These are phyloP conservation scores for Cladosporium sp. DNA, from an alignment of 2,329 filamentous ascomycete species.

Conservation along the genomic window DNA sequence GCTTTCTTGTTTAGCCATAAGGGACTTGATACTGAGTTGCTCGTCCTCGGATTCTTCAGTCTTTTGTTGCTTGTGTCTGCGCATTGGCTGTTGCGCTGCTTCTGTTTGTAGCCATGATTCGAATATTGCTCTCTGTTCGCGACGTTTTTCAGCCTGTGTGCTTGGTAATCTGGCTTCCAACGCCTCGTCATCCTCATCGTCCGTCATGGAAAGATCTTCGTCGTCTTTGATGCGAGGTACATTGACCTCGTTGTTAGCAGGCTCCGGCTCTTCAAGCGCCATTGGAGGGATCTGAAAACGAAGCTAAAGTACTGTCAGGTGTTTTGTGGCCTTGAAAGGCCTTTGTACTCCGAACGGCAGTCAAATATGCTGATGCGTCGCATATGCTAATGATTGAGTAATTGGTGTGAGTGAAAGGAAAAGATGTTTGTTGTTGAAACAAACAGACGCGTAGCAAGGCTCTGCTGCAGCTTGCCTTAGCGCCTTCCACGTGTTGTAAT, in stretches of 20 bases:
- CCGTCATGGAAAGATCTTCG: background rate
- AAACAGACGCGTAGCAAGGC: background rate
- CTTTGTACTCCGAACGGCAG: too few species aligned
- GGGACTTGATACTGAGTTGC: slow-evolving; percentile 48
- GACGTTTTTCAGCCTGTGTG: slow-evolving; percentile 33
- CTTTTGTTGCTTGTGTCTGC: slow-evolving; percentile 22
- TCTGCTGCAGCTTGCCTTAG: background rate
- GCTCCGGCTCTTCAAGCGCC: background rate
- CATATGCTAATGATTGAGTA: too few species aligned
- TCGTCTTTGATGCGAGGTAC: background rate
- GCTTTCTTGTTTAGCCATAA: slow-evolving; percentile 51
- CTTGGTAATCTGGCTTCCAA: slow-evolving; percentile 18
- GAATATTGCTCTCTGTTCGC: slow-evolving; percentile 41
- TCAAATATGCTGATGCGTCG: too few species aligned
- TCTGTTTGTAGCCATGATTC: slow-evolving; percentile 39
- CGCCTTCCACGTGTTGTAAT: background rate
- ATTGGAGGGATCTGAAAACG: background rate
- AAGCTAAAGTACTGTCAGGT: too few species aligned
- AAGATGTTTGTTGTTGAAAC: slow-evolving; percentile 11
- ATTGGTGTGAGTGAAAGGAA: background rate
- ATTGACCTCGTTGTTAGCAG: background rate
- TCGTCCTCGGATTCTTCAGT: slow-evolving; percentile 36
- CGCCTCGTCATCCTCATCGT: slow-evolving; percentile 18
- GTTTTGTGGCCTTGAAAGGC: too few species aligned
- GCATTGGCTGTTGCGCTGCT: slow-evolving; percentile 37